These are phyloP conservation scores for Spinellus fusiger DNA, from an alignment of 192 early-diverging fungal genomes.

Conservation along the genomic window DNA sequence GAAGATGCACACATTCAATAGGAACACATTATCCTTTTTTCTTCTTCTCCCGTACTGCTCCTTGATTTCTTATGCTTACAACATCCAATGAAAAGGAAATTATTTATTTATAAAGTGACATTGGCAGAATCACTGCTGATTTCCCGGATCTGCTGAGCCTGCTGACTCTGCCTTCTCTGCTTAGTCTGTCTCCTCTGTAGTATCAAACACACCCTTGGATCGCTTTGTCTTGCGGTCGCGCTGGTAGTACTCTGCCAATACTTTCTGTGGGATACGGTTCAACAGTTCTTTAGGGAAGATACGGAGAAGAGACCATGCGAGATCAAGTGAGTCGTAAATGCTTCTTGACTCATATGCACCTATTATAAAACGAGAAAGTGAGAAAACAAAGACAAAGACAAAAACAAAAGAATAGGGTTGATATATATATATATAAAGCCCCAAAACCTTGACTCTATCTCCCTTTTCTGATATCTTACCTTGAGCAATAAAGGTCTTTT, in stretches of 20 bases:
- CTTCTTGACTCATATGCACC: constrained; percentile 91
- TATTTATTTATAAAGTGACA: not conserved
- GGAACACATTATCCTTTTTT: no score
- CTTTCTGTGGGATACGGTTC: constrained; percentile 96
- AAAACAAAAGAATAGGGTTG: not conserved
- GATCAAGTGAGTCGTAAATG: constrained; percentile 93
- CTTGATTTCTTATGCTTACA: no score
- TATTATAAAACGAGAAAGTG: constrained; percentile 21
- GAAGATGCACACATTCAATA: no score
- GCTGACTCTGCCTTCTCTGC: not conserved
- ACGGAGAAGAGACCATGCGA: constrained; percentile 97
- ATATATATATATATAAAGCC: not conserved
- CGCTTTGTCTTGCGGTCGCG: constrained; percentile 60
- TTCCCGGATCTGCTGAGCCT: not conserved
- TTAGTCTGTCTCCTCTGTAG: constrained; percentile 25
- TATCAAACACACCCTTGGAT: constrained; percentile 39
- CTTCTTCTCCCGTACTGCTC: no score
- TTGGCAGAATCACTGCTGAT: not conserved
- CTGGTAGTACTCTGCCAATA: constrained; percentile 92
- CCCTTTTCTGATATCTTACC: constrained; percentile 38
- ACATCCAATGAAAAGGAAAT: no score
- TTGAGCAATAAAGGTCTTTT: constrained; percentile 95
- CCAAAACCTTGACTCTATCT: not conserved
- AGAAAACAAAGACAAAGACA: not conserved
- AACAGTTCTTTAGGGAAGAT: constrained; percentile 99